Base-by-base conservation (phyloP, 1,139 yeast genomes). In the Geotrichum phurueaensis region DNA sequence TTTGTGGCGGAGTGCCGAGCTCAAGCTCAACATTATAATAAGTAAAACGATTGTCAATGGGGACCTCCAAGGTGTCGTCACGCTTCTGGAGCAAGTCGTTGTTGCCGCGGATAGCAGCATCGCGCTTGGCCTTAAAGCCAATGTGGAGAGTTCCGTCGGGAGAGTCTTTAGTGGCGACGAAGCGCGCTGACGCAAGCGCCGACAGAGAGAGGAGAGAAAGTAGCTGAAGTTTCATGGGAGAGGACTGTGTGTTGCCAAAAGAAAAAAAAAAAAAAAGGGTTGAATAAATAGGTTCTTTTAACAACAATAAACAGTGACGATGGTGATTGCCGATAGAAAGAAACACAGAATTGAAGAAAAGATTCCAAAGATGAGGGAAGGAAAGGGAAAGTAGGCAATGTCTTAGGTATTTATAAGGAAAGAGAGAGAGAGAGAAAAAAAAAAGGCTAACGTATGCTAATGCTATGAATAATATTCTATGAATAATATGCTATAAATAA, bases 1-100 rank as follows among this genome's bases (percentile, higher is more conserved):
- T 70, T 65, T 83, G 84, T 0, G 76, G 70, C 7, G 84, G 79
- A 0, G 87, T 79, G 2, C 94, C 92, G 20, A 86, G 67, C 15
- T 70, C 68, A 18, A 84, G 62, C 12, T 75, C 73, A 5, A 80
- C 73, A n/a, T 78, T 72, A 68, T 81, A 82, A 63, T 70, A 68
- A 20, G 71, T 67, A 51, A 71, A 68, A 54, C 67, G 66, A 63
- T 72, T 72, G 29, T 65, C 60, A 22, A 74, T 48, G 2, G 53
- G 36, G 1, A 56, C 56, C 20, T 51, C 53, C 7, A 60, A 27
- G 22, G 45, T 27, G 18, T 31, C 49, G 48, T 33, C 56, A 36
- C 61, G 31, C 47, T 51, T 58, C 22, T 13, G 49, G 15, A 54
- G 51, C 2, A 57, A 36, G 13, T 62, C 62, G 49, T 50, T 48